These are phyloP conservation scores for Citrus sp. DNA, from an alignment of 345 rosid species.

Conservation along the genomic window DNA sequence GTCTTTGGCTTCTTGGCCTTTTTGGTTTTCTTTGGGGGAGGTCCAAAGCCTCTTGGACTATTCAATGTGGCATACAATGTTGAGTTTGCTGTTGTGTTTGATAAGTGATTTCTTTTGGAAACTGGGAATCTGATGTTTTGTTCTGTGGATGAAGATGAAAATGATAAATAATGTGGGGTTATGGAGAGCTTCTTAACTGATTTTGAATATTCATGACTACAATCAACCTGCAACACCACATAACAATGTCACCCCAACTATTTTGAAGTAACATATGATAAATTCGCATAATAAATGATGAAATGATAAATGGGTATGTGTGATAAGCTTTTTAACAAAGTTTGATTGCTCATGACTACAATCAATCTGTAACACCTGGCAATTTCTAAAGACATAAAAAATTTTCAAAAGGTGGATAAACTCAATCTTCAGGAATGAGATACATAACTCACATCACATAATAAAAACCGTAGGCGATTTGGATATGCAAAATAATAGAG, in stretches of 20 bases:
- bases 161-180: not conserved
- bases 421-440: too few species aligned
- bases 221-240: constrained; percentile 25
- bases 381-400: not conserved
- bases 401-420: not conserved
- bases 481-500: too few species aligned
- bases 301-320: too few species aligned
- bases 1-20: constrained; percentile 43
- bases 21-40: constrained; percentile 51
- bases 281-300: too few species aligned
- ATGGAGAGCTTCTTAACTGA: constrained; percentile 9
- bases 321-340: too few species aligned
- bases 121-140: constrained; percentile 23
- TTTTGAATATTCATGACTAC: not conserved
- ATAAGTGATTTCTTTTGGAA: constrained; percentile 8
- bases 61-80: constrained; percentile 48
- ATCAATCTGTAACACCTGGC: not conserved
- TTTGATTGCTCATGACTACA: not conserved
- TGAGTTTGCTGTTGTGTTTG: constrained; percentile 29
- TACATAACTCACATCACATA: too few species aligned
- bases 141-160: not conserved
- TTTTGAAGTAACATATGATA: too few species aligned
- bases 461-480: too few species aligned
- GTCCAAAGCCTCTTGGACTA: constrained; percentile 78
- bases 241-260: not conserved